These are phyloP conservation scores for Aspergillus tamarii DNA, from an alignment of 2,329 filamentous ascomycete species.

Conservation along the genomic window DNA sequence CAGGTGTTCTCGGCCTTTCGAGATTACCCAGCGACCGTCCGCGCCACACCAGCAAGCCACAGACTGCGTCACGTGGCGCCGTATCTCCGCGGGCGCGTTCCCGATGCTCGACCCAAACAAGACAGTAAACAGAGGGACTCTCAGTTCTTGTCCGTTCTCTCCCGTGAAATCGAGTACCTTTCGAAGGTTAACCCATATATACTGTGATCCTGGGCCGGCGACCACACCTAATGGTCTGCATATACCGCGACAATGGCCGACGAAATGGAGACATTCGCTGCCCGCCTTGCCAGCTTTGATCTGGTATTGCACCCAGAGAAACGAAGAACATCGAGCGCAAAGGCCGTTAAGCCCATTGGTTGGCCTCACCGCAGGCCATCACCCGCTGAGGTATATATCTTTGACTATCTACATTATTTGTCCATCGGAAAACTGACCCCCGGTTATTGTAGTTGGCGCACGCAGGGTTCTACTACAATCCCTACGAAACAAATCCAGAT, in stretches of 20 bases:
- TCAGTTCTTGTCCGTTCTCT: neutral
- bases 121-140: constrained; percentile 24
- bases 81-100: constrained; percentile 25
- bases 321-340: constrained; percentile 68
- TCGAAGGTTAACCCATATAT: neutral
- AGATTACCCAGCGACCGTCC: neutral
- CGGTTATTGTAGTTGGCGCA: constrained; percentile 69
- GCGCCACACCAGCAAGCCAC: constrained; percentile 1
- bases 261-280: constrained; percentile 67
- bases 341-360: constrained; percentile 59
- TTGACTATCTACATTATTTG: neutral
- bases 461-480: constrained; percentile 89
- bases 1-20: constrained; percentile 21
- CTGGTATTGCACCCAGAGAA: constrained; percentile 63
- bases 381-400: constrained; percentile 61
- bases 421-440: neutral
- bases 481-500: constrained; percentile 73
- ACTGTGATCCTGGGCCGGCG: neutral
- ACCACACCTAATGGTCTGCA: constrained; percentile 17
- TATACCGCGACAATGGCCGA: constrained; percentile 28
- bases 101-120: constrained; percentile 25
- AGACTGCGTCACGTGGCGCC: constrained; percentile 18
- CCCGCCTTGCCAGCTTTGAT: constrained; percentile 80
- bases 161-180: neutral
- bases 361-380: constrained; percentile 80